A percentile compares a stretch with the other conserved stretches of the same genome.
Evolutionary conservation across 1,284 basidiomycete genomes (phyloP).

Genomic region (Trichosporon asahii): DNA sequence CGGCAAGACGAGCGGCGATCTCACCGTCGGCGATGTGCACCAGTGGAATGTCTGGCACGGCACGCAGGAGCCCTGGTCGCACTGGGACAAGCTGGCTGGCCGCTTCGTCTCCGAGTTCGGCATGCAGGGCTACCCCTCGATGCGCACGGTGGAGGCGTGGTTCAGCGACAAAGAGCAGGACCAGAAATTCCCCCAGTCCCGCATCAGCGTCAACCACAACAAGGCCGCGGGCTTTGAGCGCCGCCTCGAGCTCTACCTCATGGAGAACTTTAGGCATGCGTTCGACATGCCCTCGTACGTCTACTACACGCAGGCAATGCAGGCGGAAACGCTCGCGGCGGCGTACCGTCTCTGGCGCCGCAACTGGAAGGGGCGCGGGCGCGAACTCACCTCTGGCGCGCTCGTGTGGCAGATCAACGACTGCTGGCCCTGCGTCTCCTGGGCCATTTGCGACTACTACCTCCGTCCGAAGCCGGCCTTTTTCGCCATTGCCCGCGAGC

Average conservation of each 20-base stretch:
- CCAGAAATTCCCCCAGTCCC: conserved; percentile 82
- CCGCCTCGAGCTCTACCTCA: conserved; percentile 78
- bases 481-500: conserved; percentile 66
- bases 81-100: conserved; percentile 79
- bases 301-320: conserved; percentile 79
- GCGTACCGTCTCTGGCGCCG: conserved; percentile 72
- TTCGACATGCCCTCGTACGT: conserved; percentile 82
- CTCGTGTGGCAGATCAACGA: conserved; percentile 81
- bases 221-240: conserved; percentile 81
- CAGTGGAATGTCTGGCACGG: conserved; percentile 92
- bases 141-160: conserved; percentile 81
- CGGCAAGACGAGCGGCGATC: conserved; percentile 69
- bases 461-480: conserved; percentile 71
- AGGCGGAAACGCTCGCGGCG: conserved; percentile 69
- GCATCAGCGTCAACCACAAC: conserved; percentile 75
- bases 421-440: conserved; percentile 75
- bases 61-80: conserved; percentile 78
- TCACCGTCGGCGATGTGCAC: conserved; percentile 75
- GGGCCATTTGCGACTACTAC: conserved; percentile 75
- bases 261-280: conserved; percentile 80
- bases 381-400: conserved; percentile 69
- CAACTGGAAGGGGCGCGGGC: conserved; percentile 68
- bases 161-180: conserved; percentile 36
- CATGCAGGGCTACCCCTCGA: conserved; percentile 67
- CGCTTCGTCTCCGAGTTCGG: conserved; percentile 68